Evolutionary conservation across 805 yeast species (phyloP).

Genomic region (Ogataea methanolica): DNA sequence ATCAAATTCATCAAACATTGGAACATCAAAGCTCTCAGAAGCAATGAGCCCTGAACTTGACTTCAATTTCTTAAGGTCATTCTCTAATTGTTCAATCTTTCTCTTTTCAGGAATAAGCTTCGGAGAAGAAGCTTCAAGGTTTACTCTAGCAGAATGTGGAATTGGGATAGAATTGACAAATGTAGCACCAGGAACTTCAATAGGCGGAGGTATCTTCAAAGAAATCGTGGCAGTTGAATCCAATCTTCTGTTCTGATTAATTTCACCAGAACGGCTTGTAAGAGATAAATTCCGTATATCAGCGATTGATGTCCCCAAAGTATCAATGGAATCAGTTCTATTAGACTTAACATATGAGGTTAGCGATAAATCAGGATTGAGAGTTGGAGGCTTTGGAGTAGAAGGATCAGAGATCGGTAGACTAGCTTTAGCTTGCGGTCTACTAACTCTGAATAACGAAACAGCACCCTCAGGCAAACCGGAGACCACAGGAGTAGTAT

Average conservation of each 20-base stretch:
- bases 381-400: slow-evolving; percentile 14
- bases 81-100: slow-evolving; percentile 1
- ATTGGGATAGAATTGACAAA: neutral
- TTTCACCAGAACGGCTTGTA: too few relatives aligned
- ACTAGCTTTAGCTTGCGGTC: slow-evolving; percentile 2
- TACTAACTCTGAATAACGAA: slow-evolving; percentile 24
- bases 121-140: neutral
- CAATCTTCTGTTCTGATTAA: slow-evolving; percentile 5
- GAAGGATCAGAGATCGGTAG: neutral
- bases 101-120: slow-evolving; percentile 18
- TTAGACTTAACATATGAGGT: slow-evolving; percentile 13
- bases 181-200: neutral
- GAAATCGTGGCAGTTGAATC: neutral
- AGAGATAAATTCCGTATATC: too few relatives aligned
- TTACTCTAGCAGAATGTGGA: neutral
- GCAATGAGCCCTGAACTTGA: neutral
- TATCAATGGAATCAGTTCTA: slow-evolving; percentile 1
- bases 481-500: slow-evolving; percentile 21
- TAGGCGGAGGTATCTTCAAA: neutral
- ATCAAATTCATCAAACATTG: slow-evolving; percentile 1
- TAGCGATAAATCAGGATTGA: slow-evolving; percentile 17
- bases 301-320: slow-evolving; percentile 7
- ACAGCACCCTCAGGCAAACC: slow-evolving; percentile 28
- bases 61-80: slow-evolving; percentile 1
- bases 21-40: neutral